Conservation (phyloP, 2,329 filamentous ascomycete genomes). For the Penicillium hesseltinei region DNA sequence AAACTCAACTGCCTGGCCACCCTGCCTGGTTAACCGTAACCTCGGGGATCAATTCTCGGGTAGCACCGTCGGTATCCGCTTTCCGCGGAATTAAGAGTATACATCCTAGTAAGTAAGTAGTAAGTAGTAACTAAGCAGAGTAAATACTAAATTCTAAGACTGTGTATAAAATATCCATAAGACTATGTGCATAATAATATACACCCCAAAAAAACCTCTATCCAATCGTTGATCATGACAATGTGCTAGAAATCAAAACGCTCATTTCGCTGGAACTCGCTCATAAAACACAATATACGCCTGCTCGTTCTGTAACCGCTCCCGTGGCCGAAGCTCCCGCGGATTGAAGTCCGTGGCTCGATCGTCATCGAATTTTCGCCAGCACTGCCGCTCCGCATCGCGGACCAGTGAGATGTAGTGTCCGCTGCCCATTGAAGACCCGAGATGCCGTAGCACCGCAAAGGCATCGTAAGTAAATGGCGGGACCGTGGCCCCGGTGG, state of each 20-base stretch:
- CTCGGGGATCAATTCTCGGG: conserved; percentile 24
- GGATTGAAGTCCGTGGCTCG: conserved; percentile 58
- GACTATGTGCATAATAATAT: conserved; percentile 3
- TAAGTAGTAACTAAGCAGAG: too few relatives aligned
- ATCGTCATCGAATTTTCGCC: conserved; percentile 62
- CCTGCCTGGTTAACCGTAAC: conserved; percentile 20
- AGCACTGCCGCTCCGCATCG: conserved; percentile 57
- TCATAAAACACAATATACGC: conserved; percentile 67
- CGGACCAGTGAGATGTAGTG: conserved; percentile 76
- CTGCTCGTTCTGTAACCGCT: conserved; percentile 60
- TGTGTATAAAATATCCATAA: not conserved
- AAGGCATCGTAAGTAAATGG: conserved; percentile 82
- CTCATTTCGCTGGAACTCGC: conserved; percentile 45
- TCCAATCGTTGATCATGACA: conserved; percentile 18
- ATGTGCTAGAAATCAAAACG: conserved; percentile 11
- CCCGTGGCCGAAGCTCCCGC: conserved; percentile 46
- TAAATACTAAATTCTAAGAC: not conserved
- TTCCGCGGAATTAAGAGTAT: not conserved
- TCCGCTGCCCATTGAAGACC: conserved; percentile 65
- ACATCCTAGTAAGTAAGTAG: too few relatives aligned
- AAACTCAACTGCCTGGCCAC: conserved; percentile 4
- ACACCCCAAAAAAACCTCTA: conserved; percentile 10
- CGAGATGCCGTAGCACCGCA: conserved; percentile 76
- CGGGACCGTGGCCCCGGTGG: conserved; percentile 43
- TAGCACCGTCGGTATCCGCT: conserved; percentile 24